These are phyloP conservation scores for Krasilnikovozyma curviuscula DNA, from an alignment of 768 basidiomycete genomes.

Conservation along the genomic window DNA sequence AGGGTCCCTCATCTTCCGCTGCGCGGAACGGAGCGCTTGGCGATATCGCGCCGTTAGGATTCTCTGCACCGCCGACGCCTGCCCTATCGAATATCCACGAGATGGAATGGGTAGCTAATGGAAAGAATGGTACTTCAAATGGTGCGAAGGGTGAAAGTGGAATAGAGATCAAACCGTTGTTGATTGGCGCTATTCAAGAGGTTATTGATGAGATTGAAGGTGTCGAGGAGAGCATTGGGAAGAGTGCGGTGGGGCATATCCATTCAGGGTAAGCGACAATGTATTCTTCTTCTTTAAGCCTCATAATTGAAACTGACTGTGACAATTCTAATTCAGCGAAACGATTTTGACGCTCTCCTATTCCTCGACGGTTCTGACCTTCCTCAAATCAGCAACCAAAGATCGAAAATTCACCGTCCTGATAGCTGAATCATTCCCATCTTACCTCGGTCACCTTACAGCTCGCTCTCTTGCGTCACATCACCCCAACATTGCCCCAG, in stretches of 20 bases:
- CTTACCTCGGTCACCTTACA: slow-evolving; percentile 20
- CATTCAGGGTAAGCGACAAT: slow-evolving; percentile 68
- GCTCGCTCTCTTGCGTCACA: slow-evolving; percentile 33
- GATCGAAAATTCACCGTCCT: slow-evolving; percentile 87
- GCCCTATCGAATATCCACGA: slow-evolving; percentile 8
- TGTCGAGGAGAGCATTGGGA: slow-evolving; percentile 83
- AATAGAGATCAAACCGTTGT: slow-evolving; percentile 53
- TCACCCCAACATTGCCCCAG: slow-evolving; percentile 67
- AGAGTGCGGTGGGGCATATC: slow-evolving; percentile 85
- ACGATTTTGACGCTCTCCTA: slow-evolving; percentile 87
- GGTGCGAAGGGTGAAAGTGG: slow-evolving; percentile 9
- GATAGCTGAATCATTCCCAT: slow-evolving; percentile 84
- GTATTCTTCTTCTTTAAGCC: background rate
- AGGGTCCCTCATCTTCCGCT: slow-evolving; percentile 3
- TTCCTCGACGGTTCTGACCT: slow-evolving; percentile 82
- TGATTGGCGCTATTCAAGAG: slow-evolving; percentile 94
- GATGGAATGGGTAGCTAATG: slow-evolving; percentile 8
- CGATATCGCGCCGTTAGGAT: background rate
- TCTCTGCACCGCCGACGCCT: background rate
- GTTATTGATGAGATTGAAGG: slow-evolving; percentile 90
- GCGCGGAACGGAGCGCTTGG: background rate
- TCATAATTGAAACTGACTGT: background rate
- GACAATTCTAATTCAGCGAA: slow-evolving; percentile 37
- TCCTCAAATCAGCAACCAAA: slow-evolving; percentile 75
- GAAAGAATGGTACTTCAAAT: slow-evolving; percentile 1